Base-by-base conservation (phyloP, 2,329 filamentous ascomycete species). In the Lecanosticta acicola region DNA sequence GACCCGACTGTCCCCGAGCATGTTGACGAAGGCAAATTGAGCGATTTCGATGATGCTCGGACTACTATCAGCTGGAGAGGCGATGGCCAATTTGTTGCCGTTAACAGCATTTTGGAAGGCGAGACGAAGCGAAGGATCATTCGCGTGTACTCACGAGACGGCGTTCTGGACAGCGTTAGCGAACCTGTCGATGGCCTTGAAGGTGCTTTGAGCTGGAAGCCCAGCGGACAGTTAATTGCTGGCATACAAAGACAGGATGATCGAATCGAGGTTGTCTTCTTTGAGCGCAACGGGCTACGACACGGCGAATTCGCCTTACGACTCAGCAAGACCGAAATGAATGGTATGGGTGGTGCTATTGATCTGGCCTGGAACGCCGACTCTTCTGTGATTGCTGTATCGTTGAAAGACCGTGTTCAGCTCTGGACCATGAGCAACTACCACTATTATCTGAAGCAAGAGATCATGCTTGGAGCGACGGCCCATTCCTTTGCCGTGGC, bases 381-480 rank as follows among this genome's bases (percentile, higher is more conserved):
- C 64, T 98, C 93, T 0, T 91, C 83, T 1, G 87, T 95, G 0
- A 75, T 98, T 37, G 89, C 91, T 4, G 83, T 96, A n/a, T 74
- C 79, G 1, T 80, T 90, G 56, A 72, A 73, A 24, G 79, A 89
- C 53, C 77, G 80, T 45, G 71, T 93, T n/a, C 93, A 98, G 62
- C 72, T 98, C 1, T 98, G 93, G 93, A 95, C 89, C 0, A 95
- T 85, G 77, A 86, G 88, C 16, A 98, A 98, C 65, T 98, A 98
- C 58, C 87, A 97, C 64, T 98, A 93, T 79, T 97, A 97, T 65
- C 74, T 98, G 13, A 98, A 98, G 70, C 89, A 95, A 64, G 89
- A 96, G 63, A 74, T 96, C 4, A 68, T 59, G 57, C 10, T 58
- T 16, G 43, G 2, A 41, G 41, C 43, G 14, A 19, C 46, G 4